phyloP scores from a whole-genome alignment of 805 yeast species.

The Saccharomyces kudriavzevii region DNA sequence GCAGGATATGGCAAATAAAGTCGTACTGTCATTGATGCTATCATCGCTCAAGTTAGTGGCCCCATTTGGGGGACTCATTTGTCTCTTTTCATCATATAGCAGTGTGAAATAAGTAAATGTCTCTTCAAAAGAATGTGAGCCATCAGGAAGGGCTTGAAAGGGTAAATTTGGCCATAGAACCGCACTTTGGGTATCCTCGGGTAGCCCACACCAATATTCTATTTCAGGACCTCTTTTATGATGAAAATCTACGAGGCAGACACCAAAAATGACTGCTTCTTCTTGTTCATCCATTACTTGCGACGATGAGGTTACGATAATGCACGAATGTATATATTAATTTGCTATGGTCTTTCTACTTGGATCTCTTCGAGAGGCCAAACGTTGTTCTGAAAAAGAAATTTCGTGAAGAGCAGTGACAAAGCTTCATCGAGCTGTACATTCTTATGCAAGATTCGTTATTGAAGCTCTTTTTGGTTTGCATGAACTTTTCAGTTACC shows the following conservation, averaged over 20 bases:
- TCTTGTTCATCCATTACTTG: slow-evolving; percentile 3
- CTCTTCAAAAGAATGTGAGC: slow-evolving; percentile 88
- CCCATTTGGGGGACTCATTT: slow-evolving; percentile 30
- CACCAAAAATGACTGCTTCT: slow-evolving; percentile 52
- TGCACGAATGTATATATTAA: not conserved
- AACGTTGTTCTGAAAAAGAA: not conserved
- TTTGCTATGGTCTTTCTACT: not conserved
- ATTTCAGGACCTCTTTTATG: slow-evolving; percentile 91
- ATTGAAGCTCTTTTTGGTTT: not conserved
- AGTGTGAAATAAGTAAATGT: slow-evolving; percentile 87
- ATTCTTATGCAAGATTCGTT: not conserved
- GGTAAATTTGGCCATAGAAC: slow-evolving; percentile 78
- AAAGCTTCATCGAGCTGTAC: not conserved
- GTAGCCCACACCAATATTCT: slow-evolving; percentile 70
- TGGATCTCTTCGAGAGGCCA: not conserved
- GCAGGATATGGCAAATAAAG: slow-evolving; percentile 93
- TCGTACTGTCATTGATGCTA: slow-evolving; percentile 37
- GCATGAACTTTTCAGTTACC: not conserved
- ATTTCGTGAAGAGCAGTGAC: not conserved
- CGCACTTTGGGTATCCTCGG: slow-evolving; percentile 28
- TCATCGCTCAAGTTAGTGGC: slow-evolving; percentile 33
- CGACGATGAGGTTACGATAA: not conserved
- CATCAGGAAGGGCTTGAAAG: slow-evolving; percentile 94
- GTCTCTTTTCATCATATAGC: slow-evolving; percentile 50
- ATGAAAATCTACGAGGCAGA: slow-evolving; percentile 87